phyloP scores from a whole-genome alignment of 441 rosid species.

The Isatis lusitanica region DNA sequence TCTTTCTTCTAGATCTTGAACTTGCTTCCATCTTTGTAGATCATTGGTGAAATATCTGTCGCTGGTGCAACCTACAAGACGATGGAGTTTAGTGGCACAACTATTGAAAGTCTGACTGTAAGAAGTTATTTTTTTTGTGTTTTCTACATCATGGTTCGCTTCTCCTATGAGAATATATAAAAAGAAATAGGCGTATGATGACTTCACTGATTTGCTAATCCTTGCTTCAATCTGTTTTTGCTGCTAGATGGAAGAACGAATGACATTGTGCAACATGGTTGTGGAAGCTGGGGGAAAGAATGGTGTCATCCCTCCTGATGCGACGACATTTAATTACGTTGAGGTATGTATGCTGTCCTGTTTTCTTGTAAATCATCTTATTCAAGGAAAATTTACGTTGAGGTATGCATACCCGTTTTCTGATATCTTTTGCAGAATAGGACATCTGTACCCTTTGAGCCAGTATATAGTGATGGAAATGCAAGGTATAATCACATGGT shows the following conservation, averaged over 20 bases:
- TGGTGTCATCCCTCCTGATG: conserved; percentile 91
- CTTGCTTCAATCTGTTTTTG: conserved; percentile 16
- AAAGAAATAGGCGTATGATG: neutral
- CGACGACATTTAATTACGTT: conserved; percentile 82
- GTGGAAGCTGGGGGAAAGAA: conserved; percentile 98
- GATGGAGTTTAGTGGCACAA: conserved; percentile 94
- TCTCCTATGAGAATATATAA: neutral
- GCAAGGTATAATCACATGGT: conserved; percentile 58
- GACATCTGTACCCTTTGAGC: conserved; percentile 76
- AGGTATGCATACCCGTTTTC: neutral
- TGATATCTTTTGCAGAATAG: conserved; percentile 60
- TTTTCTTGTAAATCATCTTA: conserved; percentile 2
- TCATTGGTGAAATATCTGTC: conserved; percentile 95
- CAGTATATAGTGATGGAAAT: conserved; percentile 85
- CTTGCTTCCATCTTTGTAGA: conserved; percentile 45
- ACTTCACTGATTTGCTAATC: neutral
- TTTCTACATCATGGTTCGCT: neutral
- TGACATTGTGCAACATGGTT: conserved; percentile 97
- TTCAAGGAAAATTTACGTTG: neutral
- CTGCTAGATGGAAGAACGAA: conserved; percentile 94
- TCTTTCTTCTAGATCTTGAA: conserved; percentile 17
- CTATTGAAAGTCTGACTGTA: conserved; percentile 82
- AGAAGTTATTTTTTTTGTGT: conserved; percentile 32
- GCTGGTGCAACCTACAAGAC: conserved; percentile 97
- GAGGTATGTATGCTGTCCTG: conserved; percentile 49